phyloP scores from a whole-genome alignment of 225 moss, liverwort and hornwort species.

The Lunularia cruciata region DNA sequence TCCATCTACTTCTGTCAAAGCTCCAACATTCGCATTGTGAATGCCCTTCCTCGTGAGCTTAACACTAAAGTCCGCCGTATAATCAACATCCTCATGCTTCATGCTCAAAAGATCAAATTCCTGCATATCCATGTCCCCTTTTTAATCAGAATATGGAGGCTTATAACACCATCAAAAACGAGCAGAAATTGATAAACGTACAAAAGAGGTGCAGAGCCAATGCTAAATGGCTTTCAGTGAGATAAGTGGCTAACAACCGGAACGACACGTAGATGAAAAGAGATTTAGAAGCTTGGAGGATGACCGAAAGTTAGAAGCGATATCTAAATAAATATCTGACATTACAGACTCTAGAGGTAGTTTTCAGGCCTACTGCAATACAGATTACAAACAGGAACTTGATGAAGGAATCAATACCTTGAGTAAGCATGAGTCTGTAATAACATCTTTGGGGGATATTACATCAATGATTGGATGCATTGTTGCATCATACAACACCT shows the following conservation, averaged over 20 bases:
- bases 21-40: background rate
- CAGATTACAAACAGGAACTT: background rate
- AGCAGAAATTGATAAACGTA: no score
- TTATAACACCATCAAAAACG: no score
- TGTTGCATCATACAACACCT: constrained; percentile 76
- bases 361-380: no score
- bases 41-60: constrained; percentile 42
- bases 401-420: constrained; percentile 46
- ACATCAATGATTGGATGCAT: constrained; percentile 84
- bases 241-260: no score
- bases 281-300: no score
- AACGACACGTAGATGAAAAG: no score
- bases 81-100: constrained; percentile 84
- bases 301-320: no score
- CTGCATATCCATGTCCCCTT: constrained; percentile 34
- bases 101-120: constrained; percentile 85
- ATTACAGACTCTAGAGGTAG: no score
- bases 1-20: background rate
- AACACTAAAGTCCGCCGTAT: constrained; percentile 62
- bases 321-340: no score
- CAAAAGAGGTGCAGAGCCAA: no score
- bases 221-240: no score
- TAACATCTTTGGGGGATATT: constrained; percentile 66
- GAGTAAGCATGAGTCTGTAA: constrained; percentile 67
- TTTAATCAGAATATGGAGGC: no score